A percentile compares a stretch with the other conserved stretches of the same genome.
Conservation (phyloP, 2,329 filamentous ascomycete species). For the Lachnellula occidentalis region DNA sequence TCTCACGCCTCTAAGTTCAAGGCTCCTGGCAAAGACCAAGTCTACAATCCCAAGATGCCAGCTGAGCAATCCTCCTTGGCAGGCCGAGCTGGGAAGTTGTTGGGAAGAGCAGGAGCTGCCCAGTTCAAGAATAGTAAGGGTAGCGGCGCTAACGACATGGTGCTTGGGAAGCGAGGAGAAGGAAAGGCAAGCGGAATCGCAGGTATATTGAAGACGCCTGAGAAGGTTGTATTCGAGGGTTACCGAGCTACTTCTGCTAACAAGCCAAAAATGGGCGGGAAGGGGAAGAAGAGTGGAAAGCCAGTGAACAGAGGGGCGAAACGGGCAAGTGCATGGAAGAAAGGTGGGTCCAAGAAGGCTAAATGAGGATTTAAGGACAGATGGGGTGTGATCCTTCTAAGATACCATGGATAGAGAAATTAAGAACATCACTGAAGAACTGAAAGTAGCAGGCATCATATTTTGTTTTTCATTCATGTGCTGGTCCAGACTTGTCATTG, state of each 20-base stretch:
- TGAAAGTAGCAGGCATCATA: neutral
- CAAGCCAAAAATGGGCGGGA: conserved; percentile 54
- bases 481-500: neutral
- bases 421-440: neutral
- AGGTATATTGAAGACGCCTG: conserved; percentile 49
- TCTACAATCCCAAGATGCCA: conserved; percentile 65
- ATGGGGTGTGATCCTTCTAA: neutral
- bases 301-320: conserved; percentile 33
- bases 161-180: conserved; percentile 19
- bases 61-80: conserved; percentile 64
- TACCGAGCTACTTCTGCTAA: conserved; percentile 64
- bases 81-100: conserved; percentile 68
- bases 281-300: conserved; percentile 46
- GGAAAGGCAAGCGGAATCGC: conserved; percentile 15
- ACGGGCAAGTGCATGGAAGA: conserved; percentile 34
- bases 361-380: neutral
- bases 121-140: conserved; percentile 27
- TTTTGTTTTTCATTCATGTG: too few species aligned
- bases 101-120: conserved; percentile 63
- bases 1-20: conserved; percentile 12
- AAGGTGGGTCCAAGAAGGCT: conserved; percentile 32
- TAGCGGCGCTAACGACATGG: conserved; percentile 25
- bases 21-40: conserved; percentile 31
- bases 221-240: conserved; percentile 76
- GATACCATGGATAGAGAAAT: neutral